phyloP scores from a whole-genome alignment of 768 basidiomycete genomes.

The Favolaschia claudopus region DNA sequence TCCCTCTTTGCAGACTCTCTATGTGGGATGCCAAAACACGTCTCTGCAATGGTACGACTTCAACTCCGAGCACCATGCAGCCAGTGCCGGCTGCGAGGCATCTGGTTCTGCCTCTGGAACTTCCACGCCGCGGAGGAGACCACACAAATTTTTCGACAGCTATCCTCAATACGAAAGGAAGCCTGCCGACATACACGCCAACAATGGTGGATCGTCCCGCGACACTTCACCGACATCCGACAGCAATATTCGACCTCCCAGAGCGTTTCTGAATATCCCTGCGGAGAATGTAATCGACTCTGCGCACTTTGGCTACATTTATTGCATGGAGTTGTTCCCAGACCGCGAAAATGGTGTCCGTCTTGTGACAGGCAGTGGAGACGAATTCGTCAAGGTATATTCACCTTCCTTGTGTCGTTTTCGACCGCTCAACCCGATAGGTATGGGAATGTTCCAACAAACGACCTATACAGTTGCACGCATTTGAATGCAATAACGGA shows the following conservation, averaged over 20 bases:
- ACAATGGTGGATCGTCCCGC: constrained; percentile 52
- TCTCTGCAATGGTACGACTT: constrained; percentile 91
- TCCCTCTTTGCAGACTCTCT: constrained; percentile 70
- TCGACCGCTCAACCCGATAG: constrained; percentile 41
- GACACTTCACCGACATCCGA: constrained; percentile 40
- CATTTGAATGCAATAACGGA: constrained; percentile 76
- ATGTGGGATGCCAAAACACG: constrained; percentile 92
- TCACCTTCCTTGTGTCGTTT: neutral
- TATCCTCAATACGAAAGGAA: constrained; percentile 77
- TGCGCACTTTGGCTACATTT: constrained; percentile 95
- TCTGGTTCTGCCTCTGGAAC: constrained; percentile 39
- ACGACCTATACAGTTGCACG: constrained; percentile 61
- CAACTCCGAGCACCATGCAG: constrained; percentile 18
- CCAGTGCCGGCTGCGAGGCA: constrained; percentile 22
- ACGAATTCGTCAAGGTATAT: constrained; percentile 84
- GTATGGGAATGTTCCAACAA: constrained; percentile 67
- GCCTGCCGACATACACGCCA: constrained; percentile 73
- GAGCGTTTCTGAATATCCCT: constrained; percentile 62
- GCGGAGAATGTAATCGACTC: constrained; percentile 80
- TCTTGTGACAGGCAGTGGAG: constrained; percentile 88
- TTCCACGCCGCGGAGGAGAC: constrained; percentile 48
- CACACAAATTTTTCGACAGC: constrained; percentile 93
- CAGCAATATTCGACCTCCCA: constrained; percentile 36
- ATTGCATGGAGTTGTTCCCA: constrained; percentile 67
- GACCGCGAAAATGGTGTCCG: constrained; percentile 43